Percentiles rank a stretch among this genome's conserved stretches.
These are phyloP conservation scores for Aspergillus sp. DNA, from an alignment of 2,329 filamentous ascomycete species.

Conservation along the genomic window DNA sequence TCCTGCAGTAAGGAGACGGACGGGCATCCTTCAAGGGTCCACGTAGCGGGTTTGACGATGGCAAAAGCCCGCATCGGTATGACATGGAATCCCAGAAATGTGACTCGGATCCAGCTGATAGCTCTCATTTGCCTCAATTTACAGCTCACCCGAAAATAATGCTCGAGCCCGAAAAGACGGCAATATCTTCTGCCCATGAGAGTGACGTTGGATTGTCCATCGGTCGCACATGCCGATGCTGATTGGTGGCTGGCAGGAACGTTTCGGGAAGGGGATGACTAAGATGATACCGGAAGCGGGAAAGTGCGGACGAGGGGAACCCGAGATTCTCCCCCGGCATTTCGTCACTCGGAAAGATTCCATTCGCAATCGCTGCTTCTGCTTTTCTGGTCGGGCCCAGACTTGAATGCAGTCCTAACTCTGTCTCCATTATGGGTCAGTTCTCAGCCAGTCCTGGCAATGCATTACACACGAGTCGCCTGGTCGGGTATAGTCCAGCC, in stretches of 20 bases:
- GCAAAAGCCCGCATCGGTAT: background rate
- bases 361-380: background rate
- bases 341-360: constrained; percentile 23
- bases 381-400: background rate
- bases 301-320: constrained; percentile 13
- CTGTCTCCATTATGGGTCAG: background rate
- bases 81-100: background rate
- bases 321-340: constrained; percentile 19
- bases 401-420: background rate
- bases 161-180: constrained; percentile 26
- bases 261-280: constrained; percentile 24
- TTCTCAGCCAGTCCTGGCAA: background rate
- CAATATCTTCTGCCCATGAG: constrained; percentile 37
- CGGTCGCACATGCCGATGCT: constrained; percentile 14
- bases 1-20: background rate
- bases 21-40: too few relatives aligned
- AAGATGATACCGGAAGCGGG: constrained; percentile 12
- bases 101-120: background rate
- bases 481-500: constrained; percentile 7
- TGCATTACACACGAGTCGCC: background rate
- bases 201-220: constrained; percentile 26
- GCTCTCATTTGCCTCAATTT: background rate
- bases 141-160: constrained; percentile 9
- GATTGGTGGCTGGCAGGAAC: constrained; percentile 29
- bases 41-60: background rate